These are phyloP conservation scores for Pleurotus cornucopiae DNA, from an alignment of 768 basidiomycete species.

Conservation along the genomic window DNA sequence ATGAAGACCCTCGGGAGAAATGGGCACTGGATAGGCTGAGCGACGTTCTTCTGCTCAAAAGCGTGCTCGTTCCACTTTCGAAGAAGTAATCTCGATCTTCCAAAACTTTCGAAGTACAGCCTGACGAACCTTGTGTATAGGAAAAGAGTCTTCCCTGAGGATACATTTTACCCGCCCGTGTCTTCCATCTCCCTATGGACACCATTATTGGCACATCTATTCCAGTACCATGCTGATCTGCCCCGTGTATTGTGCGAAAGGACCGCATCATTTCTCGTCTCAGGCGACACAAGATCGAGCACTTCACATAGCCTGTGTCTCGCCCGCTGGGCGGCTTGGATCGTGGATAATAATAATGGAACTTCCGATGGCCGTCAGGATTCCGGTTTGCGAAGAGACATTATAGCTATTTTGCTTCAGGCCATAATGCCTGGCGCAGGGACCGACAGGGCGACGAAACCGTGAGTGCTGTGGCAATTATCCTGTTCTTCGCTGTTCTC, in stretches of 20 bases:
- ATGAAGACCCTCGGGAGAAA: slow-evolving; percentile 50
- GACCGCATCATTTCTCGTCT: slow-evolving; percentile 34
- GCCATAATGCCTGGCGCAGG: slow-evolving; percentile 37
- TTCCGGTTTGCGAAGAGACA: slow-evolving; percentile 39
- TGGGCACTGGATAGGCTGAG: slow-evolving; percentile 70
- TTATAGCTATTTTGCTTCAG: slow-evolving; percentile 41
- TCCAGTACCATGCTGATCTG: slow-evolving; percentile 52
- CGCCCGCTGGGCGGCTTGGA: slow-evolving; percentile 71
- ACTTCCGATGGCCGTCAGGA: slow-evolving; percentile 21
- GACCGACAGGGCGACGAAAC: slow-evolving; percentile 17
- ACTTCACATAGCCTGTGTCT: slow-evolving; percentile 52
- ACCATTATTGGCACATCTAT: slow-evolving; percentile 57
- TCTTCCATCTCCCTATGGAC: slow-evolving; percentile 59
- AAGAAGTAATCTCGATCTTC: slow-evolving; percentile 54
- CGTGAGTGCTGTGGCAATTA: slow-evolving; percentile 26
- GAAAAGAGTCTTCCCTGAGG: slow-evolving; percentile 43
- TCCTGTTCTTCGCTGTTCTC: background rate
- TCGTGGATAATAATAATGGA: slow-evolving; percentile 29
- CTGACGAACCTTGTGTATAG: slow-evolving; percentile 46
- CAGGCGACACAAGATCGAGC: slow-evolving; percentile 22
- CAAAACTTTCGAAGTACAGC: slow-evolving; percentile 35
- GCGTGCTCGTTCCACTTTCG: slow-evolving; percentile 76
- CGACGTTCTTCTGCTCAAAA: slow-evolving; percentile 62
- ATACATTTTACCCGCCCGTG: slow-evolving; percentile 45
- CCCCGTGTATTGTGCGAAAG: slow-evolving; percentile 41